Conservation (phyloP, 2,329 filamentous ascomycete genomes). For the Sarocladiaceae sp. region DNA sequence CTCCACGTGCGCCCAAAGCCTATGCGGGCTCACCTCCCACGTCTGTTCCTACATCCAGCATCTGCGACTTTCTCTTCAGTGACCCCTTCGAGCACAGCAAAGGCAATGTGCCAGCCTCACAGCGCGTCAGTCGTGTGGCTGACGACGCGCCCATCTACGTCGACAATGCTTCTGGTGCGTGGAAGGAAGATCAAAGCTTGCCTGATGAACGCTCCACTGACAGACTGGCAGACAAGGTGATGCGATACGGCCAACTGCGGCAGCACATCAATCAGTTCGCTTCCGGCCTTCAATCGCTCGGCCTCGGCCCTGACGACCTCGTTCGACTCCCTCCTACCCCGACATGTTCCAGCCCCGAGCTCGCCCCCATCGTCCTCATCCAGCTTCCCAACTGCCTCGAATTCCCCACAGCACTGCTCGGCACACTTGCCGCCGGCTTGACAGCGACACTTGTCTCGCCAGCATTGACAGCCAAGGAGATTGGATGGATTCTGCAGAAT, state of each 20-base stretch:
- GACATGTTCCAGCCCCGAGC: slow-evolving; percentile 29
- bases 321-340: slow-evolving; percentile 31
- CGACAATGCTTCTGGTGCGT: slow-evolving; percentile 34
- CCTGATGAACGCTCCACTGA: background rate
- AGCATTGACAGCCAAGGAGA: slow-evolving; percentile 30
- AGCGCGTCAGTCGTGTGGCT: slow-evolving; percentile 25
- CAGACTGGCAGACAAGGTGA: slow-evolving; percentile 26
- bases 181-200: too few relatives aligned
- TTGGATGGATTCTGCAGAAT: slow-evolving; percentile 35
- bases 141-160: slow-evolving; percentile 30
- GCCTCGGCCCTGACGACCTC: slow-evolving; percentile 27
- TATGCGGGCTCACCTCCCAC: slow-evolving; percentile 1
- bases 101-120: slow-evolving; percentile 19
- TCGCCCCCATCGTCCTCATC: slow-evolving; percentile 34
- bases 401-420: slow-evolving; percentile 29
- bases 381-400: slow-evolving; percentile 35
- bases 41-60: slow-evolving; percentile 16
- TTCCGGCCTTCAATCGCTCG: slow-evolving; percentile 27
- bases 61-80: slow-evolving; percentile 31
- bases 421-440: slow-evolving; percentile 31
- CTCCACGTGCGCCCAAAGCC: background rate
- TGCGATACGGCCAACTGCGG: slow-evolving; percentile 27
- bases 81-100: slow-evolving; percentile 28
- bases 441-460: slow-evolving; percentile 34
- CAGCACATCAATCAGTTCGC: slow-evolving; percentile 30